phyloP scores from a whole-genome alignment of 176 grass and related monocot species.

The Avena insularis region DNA sequence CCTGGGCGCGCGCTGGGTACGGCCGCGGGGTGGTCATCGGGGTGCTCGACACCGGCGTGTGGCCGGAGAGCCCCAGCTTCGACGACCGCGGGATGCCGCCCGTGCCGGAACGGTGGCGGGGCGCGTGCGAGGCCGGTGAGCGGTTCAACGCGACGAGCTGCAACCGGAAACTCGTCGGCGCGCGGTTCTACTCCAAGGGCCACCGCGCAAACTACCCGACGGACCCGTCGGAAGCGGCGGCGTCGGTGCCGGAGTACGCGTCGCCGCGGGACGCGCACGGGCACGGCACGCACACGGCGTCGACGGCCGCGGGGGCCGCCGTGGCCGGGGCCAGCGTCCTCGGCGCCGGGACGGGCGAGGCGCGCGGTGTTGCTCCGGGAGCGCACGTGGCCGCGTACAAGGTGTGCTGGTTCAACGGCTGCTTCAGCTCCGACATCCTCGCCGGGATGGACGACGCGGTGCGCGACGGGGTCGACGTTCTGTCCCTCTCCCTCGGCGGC shows the following conservation, averaged over 20 bases:
- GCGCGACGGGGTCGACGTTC: slow-evolving; percentile 71
- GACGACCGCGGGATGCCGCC: slow-evolving; percentile 77
- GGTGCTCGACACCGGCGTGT: slow-evolving; percentile 93
- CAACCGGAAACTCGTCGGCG: slow-evolving; percentile 93
- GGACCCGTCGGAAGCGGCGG: slow-evolving; percentile 38
- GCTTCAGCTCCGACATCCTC: slow-evolving; percentile 93
- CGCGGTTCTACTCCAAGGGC: slow-evolving; percentile 90
- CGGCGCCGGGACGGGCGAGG: slow-evolving; percentile 56
- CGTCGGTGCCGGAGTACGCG: slow-evolving; percentile 64
- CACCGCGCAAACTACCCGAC: slow-evolving; percentile 82
- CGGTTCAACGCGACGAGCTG: slow-evolving; percentile 65
- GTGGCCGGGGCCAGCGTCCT: slow-evolving; percentile 64
- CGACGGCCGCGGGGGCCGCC: slow-evolving; percentile 56
- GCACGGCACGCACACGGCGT: slow-evolving; percentile 83
- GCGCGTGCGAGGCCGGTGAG: slow-evolving; percentile 79
- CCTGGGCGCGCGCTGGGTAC: slow-evolving; percentile 67
- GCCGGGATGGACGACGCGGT: slow-evolving; percentile 94
- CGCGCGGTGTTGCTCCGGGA: slow-evolving; percentile 62
- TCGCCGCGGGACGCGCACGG: slow-evolving; percentile 89
- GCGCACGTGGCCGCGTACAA: slow-evolving; percentile 87
- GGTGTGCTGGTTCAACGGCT: slow-evolving; percentile 95
- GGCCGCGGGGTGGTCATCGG: slow-evolving; percentile 72
- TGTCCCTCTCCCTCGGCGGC: slow-evolving; percentile 81
- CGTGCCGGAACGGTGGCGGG: slow-evolving; percentile 59
- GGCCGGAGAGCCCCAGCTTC: slow-evolving; percentile 95